Conservation (phyloP, 1,139 yeast genomes). For the Sugiyamaella pinicola region DNA sequence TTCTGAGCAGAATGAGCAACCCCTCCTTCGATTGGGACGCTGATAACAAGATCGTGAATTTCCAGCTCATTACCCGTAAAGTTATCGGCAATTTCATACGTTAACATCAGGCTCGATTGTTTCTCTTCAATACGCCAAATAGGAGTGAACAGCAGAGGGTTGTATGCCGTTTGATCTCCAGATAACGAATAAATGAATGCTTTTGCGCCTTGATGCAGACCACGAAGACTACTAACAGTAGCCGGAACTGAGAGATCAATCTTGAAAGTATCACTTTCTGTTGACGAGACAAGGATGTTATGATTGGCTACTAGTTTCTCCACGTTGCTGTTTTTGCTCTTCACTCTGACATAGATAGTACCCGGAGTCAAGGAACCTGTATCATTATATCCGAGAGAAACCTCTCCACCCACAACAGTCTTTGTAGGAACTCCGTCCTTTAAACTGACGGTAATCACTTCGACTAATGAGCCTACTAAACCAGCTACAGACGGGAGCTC, state of each 20-base stretch:
- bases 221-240: constrained; percentile 23
- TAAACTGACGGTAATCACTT: constrained; percentile 73
- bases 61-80: constrained; percentile 49
- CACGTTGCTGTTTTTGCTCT: constrained; percentile 22
- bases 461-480: constrained; percentile 76
- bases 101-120: constrained; percentile 82
- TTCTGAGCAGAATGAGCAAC: constrained; percentile 71
- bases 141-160: constrained; percentile 75
- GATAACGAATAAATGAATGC: constrained; percentile 44
- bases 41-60: constrained; percentile 58
- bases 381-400: constrained; percentile 69
- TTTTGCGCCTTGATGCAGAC: constrained; percentile 44
- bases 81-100: constrained; percentile 60
- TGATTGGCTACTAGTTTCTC: constrained; percentile 33
- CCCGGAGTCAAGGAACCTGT: constrained; percentile 34
- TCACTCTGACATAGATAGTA: constrained; percentile 26
- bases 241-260: constrained; percentile 21
- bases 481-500: constrained; percentile 56
- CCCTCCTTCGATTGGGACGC: constrained; percentile 56
- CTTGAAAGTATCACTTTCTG: constrained; percentile 18
- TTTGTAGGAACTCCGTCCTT: constrained; percentile 62
- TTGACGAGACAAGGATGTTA: constrained; percentile 26
- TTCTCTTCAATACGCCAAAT: constrained; percentile 85
- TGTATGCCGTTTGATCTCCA: constrained; percentile 36
- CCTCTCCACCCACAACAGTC: constrained; percentile 73